phyloP scores from a whole-genome alignment of 345 rosid genomes.

The Camelina neglecta region DNA sequence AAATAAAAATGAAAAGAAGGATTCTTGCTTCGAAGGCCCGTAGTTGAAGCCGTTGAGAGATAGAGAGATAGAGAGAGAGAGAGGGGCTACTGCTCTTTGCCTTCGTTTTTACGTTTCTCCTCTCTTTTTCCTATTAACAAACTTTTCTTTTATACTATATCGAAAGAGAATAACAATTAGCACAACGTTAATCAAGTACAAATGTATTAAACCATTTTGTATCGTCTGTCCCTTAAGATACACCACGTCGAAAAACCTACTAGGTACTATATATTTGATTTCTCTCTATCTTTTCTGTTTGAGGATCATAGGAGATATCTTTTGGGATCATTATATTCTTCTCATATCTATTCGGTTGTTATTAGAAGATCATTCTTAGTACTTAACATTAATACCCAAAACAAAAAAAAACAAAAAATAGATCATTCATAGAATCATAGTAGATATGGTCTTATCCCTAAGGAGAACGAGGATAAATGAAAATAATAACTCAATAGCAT shows the following conservation, averaged over 20 bases:
- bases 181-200: background rate
- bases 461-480: no score
- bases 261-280: background rate
- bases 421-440: no score
- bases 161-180: conserved; percentile 3
- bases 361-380: background rate
- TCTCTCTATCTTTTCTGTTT: background rate
- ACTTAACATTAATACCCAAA: no score
- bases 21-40: conserved; percentile 48
- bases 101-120: conserved; percentile 43
- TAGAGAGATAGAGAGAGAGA: background rate
- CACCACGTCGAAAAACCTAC: background rate
- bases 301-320: background rate
- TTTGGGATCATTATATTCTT: background rate
- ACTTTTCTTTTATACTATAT: background rate
- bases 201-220: background rate
- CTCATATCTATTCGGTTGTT: background rate
- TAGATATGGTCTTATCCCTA: no score
- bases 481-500: no score
- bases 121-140: conserved; percentile 13
- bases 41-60: conserved; percentile 39
- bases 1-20: conserved; percentile 37
- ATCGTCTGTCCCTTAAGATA: background rate
- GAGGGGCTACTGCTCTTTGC: conserved; percentile 31
- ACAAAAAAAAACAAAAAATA: no score